Evolutionary conservation across 2,329 filamentous ascomycete genomes (phyloP), one percentile per base, ranked within the genome.

Genomic region (Periconia sp.): DNA sequence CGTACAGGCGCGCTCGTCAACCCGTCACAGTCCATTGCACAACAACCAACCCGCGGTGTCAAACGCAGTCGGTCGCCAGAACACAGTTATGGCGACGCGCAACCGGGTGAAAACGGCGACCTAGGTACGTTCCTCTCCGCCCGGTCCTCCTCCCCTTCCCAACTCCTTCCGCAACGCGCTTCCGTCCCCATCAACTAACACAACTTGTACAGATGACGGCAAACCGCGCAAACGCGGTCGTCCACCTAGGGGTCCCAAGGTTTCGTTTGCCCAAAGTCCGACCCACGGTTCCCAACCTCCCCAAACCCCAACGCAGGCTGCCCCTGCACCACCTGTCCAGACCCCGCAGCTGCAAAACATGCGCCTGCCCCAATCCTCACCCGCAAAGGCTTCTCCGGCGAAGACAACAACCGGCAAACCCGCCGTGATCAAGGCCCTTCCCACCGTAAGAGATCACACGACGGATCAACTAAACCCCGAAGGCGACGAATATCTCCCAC

Each of bases 371-470:
- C 79, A 81, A 52, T 67, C 69, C 9, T 84, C 83, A 18, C 83
- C 84, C 14, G 76, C 77, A 18, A 90, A 85, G 57, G 73, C 78
- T 17, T 86, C 85, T 14, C 83, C 91, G 15, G 86, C 90, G 19
- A 94, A 93, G 74, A 83, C 88, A 2, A 91, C 91, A 3, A 89
- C 90, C 6, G 87, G 87, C 33, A 95, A 95, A 76, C 82, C 86
- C 30, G 70, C 81, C 10, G 90, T 93, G 9, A 82, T 97, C 64
- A 99, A 99, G 77, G 94, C 94, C 1, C 81, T 99, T 42, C 94
- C 94, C 2, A 97, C 94, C 3, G 94, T 97, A 14, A 83, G 94
- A 74, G 94, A 99, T 69, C 94, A 99, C 73, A 99, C 94, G 2
- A 97, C 93, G 15, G 93, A 97, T 72, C 93, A 97, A 74, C 84